Evolutionary conservation across 108 stramenopile genomes (phyloP).

Genomic region (Nitzschia sp.): DNA sequence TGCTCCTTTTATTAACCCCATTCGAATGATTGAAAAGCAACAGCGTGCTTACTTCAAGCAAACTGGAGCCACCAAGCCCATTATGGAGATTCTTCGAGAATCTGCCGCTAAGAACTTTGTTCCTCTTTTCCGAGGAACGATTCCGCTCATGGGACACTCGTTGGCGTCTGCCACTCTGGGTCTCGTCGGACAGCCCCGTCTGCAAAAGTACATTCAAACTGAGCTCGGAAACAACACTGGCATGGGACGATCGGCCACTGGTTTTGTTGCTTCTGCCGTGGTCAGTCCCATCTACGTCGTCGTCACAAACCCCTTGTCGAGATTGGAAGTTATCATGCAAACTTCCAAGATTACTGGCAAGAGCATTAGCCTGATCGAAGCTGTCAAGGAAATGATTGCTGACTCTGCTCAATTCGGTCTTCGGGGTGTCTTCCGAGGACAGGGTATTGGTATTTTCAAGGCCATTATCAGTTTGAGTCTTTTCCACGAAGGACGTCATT

Average conservation of each 20-base stretch:
- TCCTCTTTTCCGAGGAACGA: slow-evolving; percentile 90
- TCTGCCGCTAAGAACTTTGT: slow-evolving; percentile 77
- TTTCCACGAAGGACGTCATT: slow-evolving; percentile 92
- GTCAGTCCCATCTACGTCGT: slow-evolving; percentile 91
- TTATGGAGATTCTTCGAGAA: slow-evolving; percentile 83
- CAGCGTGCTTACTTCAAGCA: slow-evolving; percentile 90
- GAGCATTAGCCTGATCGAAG: slow-evolving; percentile 73
- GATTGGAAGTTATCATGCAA: slow-evolving; percentile 95
- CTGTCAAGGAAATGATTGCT: slow-evolving; percentile 76
- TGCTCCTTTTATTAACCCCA: slow-evolving; percentile 92
- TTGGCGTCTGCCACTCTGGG: slow-evolving; percentile 86
- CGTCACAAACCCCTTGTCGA: slow-evolving; percentile 87
- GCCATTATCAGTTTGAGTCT: slow-evolving; percentile 82
- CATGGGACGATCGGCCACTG: slow-evolving; percentile 64
- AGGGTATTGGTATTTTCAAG: slow-evolving; percentile 92
- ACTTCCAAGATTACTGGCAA: slow-evolving; percentile 88
- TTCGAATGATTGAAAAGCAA: slow-evolving; percentile 96
- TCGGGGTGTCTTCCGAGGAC: slow-evolving; percentile 90
- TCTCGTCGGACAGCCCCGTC: slow-evolving; percentile 88
- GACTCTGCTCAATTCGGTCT: slow-evolving; percentile 86
- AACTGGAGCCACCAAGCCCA: slow-evolving; percentile 84
- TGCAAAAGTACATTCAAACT: slow-evolving; percentile 89
- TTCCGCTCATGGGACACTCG: slow-evolving; percentile 92
- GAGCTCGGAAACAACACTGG: slow-evolving; percentile 76
- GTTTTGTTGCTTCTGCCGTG: slow-evolving; percentile 78